Base-by-base conservation (phyloP, 805 yeast genomes). In the Yarrowia sp. region DNA sequence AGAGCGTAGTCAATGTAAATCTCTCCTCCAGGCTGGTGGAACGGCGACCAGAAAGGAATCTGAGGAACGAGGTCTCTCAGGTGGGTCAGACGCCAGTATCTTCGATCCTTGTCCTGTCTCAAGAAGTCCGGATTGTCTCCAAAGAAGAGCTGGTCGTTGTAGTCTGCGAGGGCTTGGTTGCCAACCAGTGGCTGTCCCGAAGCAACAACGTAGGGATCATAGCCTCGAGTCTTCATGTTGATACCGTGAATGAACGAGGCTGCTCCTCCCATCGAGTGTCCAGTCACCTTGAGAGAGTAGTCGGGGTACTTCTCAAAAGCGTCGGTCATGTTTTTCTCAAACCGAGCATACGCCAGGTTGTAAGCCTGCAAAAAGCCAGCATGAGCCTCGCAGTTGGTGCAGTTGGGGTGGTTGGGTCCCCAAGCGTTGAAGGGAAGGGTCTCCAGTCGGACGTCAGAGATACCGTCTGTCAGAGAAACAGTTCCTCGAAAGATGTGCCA, bases 211-310 rank as follows among this genome's bases (percentile, higher is more conserved):
- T 44, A 18, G 22, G 49, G 49, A 16, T 44, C 49, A 18, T 44
- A 25, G 2, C 49, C 49, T 44, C 49, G 10, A 6, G 49, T 44
- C 7, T 44, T 44, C 49, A 44, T 27, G 33, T 27, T 44, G 33
- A 44, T 44, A 16, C 49, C 49, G 6, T 44, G 49, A 10, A 44
- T 18, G 16, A 12, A 44, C 12, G 49, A 16, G 6, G 49, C 49
- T 1, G 49, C 49, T 16, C 49, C 49, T 44, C 49, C 49, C 49
- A 44, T 44, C 3, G 49, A 44, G 9, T 44, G 49, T 25, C 49
- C 49, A 2, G 49, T 44, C 16, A 44, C 49, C 13, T 44, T 44
- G 49, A 44, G 49, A 27, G 49, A 25, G 22, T 44, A 44, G 16
- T 44, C 49, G 2, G 49, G 49, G 22, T 44, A 44, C 49, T 44